Base-by-base conservation (phyloP, 768 basidiomycete species). In the Trametes villosa region DNA sequence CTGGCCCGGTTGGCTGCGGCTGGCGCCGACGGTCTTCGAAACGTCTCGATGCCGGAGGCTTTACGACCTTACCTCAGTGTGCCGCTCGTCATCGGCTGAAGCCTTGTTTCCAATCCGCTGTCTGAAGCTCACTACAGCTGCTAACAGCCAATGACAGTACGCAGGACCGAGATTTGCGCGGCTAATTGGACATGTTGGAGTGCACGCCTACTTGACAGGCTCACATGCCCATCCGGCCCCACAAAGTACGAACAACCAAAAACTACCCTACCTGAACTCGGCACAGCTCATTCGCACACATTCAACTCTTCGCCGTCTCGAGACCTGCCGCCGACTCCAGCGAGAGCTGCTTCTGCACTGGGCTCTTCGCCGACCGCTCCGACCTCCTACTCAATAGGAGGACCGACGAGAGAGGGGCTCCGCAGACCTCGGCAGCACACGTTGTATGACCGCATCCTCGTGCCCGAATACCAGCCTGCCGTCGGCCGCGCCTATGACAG, bases 381-480 rank as follows among this genome's bases (percentile, higher is more conserved):
- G 36, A 38, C 15, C 36, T 15, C 15, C n/a, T n/a, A n/a, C n/a
- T n/a, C 36, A 7, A 11, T 38, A 15, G 13, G 36, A 38, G 13
- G 18, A 18, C 33, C 45, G 24, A 13, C 33, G 44, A 34, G 24
- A n/a, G 45, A 49, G 54, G 13, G 45, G 54, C 54, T 9, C 54
- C 44, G 34, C 33, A 46, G 33, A 18, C 31, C 45, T 40, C 33
- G 55, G 52, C 52, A 24, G 36, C 38, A 33, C 26, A 27, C 24
- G 46, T 24, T 38, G 46, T 38, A 48, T 46, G 45, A 46, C 56
- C 34, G 36, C 55, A 40, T 57, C 55, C 56, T 57, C 56, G 56
- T 57, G 56, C 26, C 56, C 53, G 56, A 29, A 17, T n/a, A 41
- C 18, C 9, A 41, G 36, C 56, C 47, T 57, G 56, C 46, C 56